Evolutionary conservation across 73 alveolate genomes (phyloP), one percentile per base, ranked within the genome.

Genomic region (Symbiodinium natans): DNA sequence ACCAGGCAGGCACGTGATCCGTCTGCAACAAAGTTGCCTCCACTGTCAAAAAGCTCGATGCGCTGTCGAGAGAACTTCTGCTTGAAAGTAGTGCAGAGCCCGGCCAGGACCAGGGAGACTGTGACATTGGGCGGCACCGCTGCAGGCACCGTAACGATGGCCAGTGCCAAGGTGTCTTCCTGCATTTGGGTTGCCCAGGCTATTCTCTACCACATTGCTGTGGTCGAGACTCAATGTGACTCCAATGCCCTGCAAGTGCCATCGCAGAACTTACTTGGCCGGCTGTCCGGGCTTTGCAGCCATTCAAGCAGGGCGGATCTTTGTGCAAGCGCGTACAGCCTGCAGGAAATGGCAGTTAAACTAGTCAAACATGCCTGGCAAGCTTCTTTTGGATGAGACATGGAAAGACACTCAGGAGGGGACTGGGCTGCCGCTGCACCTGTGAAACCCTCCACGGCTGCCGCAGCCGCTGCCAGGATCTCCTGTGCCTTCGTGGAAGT

Each of bases 281-380:
- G 33, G 41, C 95, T 17, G 95, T 87, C 95, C 95, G 95, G 95
- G 74, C 95, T 87, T n/a, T 87, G 95, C 36, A 87, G 85, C 95
- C 95, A 87, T 71, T 87, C 95, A 11, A 87, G 95, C 73, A 87
- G 41, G 33, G 95, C 95, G n/a, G 95, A 87, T 38, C 95, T n/a
- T 71, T 87, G 95, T 27, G 95, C 95, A 40, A 87, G 59, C 19
- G 95, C 95, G 39, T 87, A 87, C 34, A 56, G 86, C 95, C 95
- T 86, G 54, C 36, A 39, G 36, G 4, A 29, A 15, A 31, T 27
- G n/a, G 27, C n/a, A n/a, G n/a, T n/a, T n/a, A n/a, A n/a, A n/a
- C n/a, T n/a, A n/a, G n/a, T n/a, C n/a, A n/a, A n/a, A n/a, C n/a
- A n/a, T n/a, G n/a, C n/a, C n/a, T n/a, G n/a, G n/a, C n/a, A n/a